phyloP scores from a whole-genome alignment of 75 land plant genomes.

The Pinus albicaulis region DNA sequence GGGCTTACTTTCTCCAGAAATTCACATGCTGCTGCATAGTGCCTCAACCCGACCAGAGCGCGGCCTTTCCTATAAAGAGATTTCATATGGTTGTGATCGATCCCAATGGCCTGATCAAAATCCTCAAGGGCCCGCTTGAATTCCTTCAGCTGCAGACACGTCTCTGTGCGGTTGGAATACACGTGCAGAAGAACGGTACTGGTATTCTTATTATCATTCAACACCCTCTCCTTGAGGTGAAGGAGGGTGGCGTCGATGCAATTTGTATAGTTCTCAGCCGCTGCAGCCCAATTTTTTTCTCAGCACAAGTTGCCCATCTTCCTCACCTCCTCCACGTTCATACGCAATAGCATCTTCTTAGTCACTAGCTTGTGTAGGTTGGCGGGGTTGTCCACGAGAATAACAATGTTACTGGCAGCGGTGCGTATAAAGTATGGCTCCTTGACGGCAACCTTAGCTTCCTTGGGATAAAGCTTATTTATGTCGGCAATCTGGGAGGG shows the following conservation, averaged over 20 bases:
- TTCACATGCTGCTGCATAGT: slow-evolving; percentile 9
- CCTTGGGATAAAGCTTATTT: not conserved
- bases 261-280: not conserved
- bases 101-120: slow-evolving; percentile 10
- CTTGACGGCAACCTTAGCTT: not conserved
- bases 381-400: too few relatives aligned
- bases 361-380: too few relatives aligned
- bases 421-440: not conserved
- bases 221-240: too few relatives aligned
- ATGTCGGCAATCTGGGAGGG: not conserved
- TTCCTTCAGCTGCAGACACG: slow-evolving; percentile 15
- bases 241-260: not conserved
- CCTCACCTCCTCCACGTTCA: not conserved
- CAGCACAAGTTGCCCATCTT: not conserved
- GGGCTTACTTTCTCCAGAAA: not conserved
- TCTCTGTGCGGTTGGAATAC: slow-evolving; percentile 35
- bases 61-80: slow-evolving; percentile 30
- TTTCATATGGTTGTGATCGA: slow-evolving; percentile 25
- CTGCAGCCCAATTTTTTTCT: not conserved
- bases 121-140: slow-evolving; percentile 16
- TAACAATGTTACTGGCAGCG: too few relatives aligned
- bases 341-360: too few relatives aligned
- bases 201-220: not conserved
- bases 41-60: slow-evolving; percentile 20
- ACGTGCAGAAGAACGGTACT: slow-evolving; percentile 6